Evolutionary conservation across 352 stramenopile genomes (phyloP).

Genomic region (Plasmopara halstedii): DNA sequence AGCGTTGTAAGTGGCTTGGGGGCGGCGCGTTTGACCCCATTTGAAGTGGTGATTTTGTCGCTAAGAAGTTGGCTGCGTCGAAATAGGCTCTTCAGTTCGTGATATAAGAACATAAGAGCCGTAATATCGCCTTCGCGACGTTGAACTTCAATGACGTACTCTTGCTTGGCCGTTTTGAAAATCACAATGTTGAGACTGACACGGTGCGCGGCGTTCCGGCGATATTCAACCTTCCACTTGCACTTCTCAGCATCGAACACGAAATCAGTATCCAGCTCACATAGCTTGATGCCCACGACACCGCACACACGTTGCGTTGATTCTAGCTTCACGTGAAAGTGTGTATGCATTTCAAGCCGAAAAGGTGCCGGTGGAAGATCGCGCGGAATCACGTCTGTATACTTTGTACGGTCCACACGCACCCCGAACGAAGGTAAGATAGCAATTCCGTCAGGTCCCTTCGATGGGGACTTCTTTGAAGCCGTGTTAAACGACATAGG

Average conservation of each 20-base stretch:
- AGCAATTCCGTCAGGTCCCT: conserved; percentile 19
- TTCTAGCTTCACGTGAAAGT: conserved; percentile 82
- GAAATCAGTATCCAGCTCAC: conserved; percentile 79
- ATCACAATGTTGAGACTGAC: conserved; percentile 74
- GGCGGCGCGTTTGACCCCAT: conserved; percentile 59
- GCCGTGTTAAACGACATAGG: conserved; percentile 35
- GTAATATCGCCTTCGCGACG: conserved; percentile 75
- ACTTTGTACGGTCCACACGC: conserved; percentile 69
- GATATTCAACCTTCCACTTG: conserved; percentile 85
- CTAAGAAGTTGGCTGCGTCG: conserved; percentile 62
- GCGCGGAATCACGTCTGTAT: conserved; percentile 54
- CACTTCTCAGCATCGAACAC: conserved; percentile 80
- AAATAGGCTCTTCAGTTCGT: conserved; percentile 70
- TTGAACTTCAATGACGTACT: conserved; percentile 72
- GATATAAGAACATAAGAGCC: conserved; percentile 70
- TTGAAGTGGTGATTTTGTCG: conserved; percentile 38
- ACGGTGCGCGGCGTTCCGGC: conserved; percentile 38
- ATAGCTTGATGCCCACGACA: conserved; percentile 73
- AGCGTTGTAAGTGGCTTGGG: conserved; percentile 54
- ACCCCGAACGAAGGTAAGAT: conserved; percentile 38
- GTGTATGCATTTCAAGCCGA: conserved; percentile 79
- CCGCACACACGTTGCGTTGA: conserved; percentile 67
- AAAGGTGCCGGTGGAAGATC: conserved; percentile 72
- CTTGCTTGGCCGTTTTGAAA: conserved; percentile 60
- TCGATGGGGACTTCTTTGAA: conserved; percentile 27